Conservation (phyloP, 2,329 filamentous ascomycete genomes). For the Aspergillus melleus region DNA sequence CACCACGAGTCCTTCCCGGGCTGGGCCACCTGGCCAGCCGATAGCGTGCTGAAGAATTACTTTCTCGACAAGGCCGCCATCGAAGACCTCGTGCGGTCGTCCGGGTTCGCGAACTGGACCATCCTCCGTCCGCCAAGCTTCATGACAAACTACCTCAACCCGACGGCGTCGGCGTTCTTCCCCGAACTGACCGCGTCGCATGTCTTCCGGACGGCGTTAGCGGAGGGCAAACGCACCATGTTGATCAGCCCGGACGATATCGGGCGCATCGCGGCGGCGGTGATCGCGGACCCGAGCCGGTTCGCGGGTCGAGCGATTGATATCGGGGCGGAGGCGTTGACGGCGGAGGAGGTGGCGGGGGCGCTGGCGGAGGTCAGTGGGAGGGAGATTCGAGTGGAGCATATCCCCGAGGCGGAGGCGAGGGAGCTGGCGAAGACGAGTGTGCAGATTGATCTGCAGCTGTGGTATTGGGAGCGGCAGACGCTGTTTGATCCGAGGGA, state of each 20-base stretch:
- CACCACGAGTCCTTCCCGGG: background rate
- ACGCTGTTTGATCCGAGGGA: background rate
- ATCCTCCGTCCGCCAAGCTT: background rate
- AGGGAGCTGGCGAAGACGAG: background rate
- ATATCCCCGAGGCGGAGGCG: background rate
- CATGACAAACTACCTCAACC: background rate
- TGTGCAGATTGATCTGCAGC: background rate
- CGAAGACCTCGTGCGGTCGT: background rate
- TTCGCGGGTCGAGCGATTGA: background rate
- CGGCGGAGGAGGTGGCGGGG: background rate
- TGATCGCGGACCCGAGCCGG: background rate
- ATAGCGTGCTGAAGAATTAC: background rate
- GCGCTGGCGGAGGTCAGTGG: background rate
- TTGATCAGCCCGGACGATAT: background rate
- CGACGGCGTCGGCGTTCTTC: background rate
- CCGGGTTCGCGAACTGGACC: background rate
- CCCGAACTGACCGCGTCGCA: background rate
- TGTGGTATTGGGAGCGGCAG: background rate
- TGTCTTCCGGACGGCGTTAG: background rate
- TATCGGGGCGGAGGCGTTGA: background rate
- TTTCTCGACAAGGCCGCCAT: background rate
- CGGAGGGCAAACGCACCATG: background rate
- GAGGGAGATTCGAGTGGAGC: background rate
- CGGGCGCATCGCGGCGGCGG: background rate
- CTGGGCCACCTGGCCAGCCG: background rate